phyloP scores from a whole-genome alignment of 176 grass and related monocot species.

The Carex pumila region DNA sequence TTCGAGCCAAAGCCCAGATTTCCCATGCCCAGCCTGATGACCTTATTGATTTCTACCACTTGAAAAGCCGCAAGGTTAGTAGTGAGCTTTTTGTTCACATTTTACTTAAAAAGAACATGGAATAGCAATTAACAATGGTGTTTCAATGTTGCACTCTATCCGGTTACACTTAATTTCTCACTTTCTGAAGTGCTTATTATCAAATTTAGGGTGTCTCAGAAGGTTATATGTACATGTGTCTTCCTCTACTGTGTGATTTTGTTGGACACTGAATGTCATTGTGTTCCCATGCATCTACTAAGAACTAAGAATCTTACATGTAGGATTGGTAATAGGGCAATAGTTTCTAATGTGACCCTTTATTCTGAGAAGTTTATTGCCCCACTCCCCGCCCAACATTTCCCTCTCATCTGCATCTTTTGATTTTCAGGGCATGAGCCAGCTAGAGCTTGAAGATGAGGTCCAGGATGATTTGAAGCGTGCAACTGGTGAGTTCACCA shows the following conservation, averaged over 20 bases:
- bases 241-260: not conserved
- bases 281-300: not conserved
- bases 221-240: not conserved
- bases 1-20: constrained; percentile 57
- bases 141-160: not conserved
- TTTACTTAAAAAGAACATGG: not conserved
- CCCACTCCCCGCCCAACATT: not conserved
- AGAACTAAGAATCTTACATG: not conserved
- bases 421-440: constrained; percentile 54
- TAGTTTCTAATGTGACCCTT: not conserved
- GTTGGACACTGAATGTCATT: not conserved
- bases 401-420: not conserved
- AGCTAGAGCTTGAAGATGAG: constrained; percentile 58
- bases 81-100: not conserved
- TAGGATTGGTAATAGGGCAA: not conserved
- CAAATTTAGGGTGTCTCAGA: not conserved
- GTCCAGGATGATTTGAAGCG: constrained; percentile 64
- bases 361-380: not conserved
- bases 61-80: constrained; percentile 62
- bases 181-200: not conserved
- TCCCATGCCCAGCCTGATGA: constrained; percentile 70
- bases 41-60: constrained; percentile 80
- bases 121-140: not conserved
- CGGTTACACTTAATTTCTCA: not conserved
- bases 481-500: constrained; percentile 57